phyloP scores from a whole-genome alignment of 495 filamentous ascomycete species.

The Aspergillus heteromorphus region DNA sequence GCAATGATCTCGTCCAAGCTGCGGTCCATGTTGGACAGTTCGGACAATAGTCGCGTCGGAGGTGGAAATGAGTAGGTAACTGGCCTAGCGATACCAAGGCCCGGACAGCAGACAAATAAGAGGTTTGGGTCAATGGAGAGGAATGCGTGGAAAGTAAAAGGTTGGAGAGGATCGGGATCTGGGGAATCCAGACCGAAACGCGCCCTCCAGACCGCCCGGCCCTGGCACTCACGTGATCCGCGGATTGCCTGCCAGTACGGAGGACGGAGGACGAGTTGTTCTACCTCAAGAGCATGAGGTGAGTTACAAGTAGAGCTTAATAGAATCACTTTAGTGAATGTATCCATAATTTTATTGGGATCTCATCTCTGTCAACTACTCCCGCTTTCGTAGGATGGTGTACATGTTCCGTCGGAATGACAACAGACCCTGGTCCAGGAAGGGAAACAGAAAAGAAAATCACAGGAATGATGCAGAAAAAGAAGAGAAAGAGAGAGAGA shows the following conservation, averaged over 20 bases:
- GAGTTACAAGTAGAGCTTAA: too few species aligned
- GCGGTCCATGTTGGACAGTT: slow-evolving; percentile 60
- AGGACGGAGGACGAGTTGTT: too few species aligned
- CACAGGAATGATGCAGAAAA: slow-evolving; percentile 18
- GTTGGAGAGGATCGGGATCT: not conserved
- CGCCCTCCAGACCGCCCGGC: not conserved
- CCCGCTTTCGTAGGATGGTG: not conserved
- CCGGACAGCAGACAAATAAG: not conserved
- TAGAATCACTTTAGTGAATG: too few species aligned
- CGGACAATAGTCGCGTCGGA: not conserved
- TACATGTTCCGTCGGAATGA: slow-evolving; percentile 1
- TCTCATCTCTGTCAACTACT: slow-evolving; percentile 5
- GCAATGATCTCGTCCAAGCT: slow-evolving; percentile 80
- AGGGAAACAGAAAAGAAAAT: slow-evolving; percentile 13
- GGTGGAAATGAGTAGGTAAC: not conserved
- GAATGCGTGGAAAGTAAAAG: not conserved
- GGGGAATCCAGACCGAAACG: not conserved
- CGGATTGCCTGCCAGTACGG: too few species aligned
- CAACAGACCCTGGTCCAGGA: not conserved
- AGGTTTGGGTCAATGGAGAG: slow-evolving; percentile 6
- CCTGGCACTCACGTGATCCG: not conserved
- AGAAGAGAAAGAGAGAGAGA: slow-evolving; percentile 18
- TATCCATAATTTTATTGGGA: not conserved
- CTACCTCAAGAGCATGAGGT: not conserved
- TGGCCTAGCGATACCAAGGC: not conserved